Evolutionary conservation across 768 basidiomycete species (phyloP).

Genomic region (Kwoniella europaea): DNA sequence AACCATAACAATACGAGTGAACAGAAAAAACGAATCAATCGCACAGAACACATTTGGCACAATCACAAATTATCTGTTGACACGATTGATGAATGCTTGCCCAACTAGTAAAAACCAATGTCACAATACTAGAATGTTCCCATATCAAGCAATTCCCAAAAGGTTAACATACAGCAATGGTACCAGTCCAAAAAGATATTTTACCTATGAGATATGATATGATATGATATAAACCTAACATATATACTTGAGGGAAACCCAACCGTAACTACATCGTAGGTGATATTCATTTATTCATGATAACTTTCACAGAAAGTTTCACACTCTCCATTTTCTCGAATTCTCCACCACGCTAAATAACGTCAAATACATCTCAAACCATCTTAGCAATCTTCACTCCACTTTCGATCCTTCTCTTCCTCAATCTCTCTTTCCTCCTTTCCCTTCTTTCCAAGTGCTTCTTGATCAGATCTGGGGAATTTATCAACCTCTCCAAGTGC

Average conservation of each 20-base stretch:
- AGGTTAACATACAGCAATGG: background rate
- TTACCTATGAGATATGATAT: background rate
- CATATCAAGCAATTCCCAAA: too few species aligned
- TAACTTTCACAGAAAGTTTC: background rate
- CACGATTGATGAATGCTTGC: too few species aligned
- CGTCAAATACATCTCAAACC: background rate
- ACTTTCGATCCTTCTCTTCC: slow-evolving; percentile 9
- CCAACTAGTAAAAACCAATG: too few species aligned
- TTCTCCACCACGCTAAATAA: background rate
- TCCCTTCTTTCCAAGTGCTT: slow-evolving; percentile 14
- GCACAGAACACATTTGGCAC: too few species aligned
- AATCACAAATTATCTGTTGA: too few species aligned
- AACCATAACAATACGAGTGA: too few species aligned
- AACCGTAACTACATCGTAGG: too few species aligned
- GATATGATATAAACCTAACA: background rate
- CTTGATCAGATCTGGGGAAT: slow-evolving; percentile 14
- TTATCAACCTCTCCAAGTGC: slow-evolving; percentile 11
- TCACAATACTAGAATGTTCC: too few species aligned
- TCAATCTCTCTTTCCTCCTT: slow-evolving; percentile 20
- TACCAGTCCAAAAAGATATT: background rate
- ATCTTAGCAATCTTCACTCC: background rate
- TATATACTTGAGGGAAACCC: too few species aligned
- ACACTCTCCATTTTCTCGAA: too few species aligned
- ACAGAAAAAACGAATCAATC: background rate
- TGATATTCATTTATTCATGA: too few species aligned